Evolutionary conservation across 352 stramenopile genomes (phyloP).

Genomic region (Globisporangium uncinulatum): DNA sequence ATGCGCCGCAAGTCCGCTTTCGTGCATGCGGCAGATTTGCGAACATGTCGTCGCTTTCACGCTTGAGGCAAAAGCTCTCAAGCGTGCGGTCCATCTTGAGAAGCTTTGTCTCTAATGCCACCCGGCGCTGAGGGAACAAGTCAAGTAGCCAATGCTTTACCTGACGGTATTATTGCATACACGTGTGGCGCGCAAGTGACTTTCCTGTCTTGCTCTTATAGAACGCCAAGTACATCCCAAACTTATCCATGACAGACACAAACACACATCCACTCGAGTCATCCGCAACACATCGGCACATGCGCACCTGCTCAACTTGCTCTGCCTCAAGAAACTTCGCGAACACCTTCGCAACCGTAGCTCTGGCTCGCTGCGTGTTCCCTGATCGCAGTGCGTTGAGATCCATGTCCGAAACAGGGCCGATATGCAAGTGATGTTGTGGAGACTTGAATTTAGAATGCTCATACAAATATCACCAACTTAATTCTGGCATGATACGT

Average conservation of each 20-base stretch:
- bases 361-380: too few relatives aligned
- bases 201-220: background rate
- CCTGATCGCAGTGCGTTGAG: too few relatives aligned
- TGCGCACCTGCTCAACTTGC: too few relatives aligned
- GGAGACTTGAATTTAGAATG: background rate
- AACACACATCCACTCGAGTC: too few relatives aligned
- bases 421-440: background rate
- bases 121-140: background rate
- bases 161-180: background rate
- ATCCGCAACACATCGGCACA: too few relatives aligned
- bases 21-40: background rate
- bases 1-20: background rate
- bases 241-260: too few relatives aligned
- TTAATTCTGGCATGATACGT: background rate
- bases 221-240: background rate
- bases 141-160: background rate
- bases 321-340: too few relatives aligned
- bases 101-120: background rate
- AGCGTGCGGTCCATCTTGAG: background rate
- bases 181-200: background rate
- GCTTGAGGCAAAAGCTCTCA: conserved; percentile 1
- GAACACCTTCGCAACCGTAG: too few relatives aligned
- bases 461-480: background rate
- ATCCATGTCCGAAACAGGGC: too few relatives aligned
- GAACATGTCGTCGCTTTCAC: background rate